phyloP scores from a whole-genome alignment of 164 flowering plant genomes.

The Vitis rupestris region DNA sequence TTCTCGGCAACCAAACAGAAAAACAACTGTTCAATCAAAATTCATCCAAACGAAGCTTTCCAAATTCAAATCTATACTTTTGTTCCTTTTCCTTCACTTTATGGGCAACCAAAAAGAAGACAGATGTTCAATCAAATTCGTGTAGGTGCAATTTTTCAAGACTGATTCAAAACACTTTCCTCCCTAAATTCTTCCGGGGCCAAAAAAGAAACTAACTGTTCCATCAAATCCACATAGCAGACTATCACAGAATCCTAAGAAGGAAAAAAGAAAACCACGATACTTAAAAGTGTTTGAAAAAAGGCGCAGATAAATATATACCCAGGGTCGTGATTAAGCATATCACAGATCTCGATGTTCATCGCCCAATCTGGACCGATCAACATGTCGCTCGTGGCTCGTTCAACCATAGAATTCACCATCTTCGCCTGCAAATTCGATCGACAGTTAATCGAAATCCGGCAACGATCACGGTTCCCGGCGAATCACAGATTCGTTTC shows the following conservation, averaged over 20 bases:
- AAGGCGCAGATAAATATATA: constrained; percentile 18
- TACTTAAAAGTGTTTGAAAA: neutral
- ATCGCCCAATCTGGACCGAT: constrained; percentile 99
- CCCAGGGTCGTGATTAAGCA: constrained; percentile 89
- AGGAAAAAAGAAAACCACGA: neutral
- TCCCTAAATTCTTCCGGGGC: neutral
- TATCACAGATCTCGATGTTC: constrained; percentile 97
- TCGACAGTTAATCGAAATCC: constrained; percentile 4
- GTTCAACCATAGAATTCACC: constrained; percentile 88
- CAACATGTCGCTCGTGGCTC: constrained; percentile 93
- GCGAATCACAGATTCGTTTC: constrained; percentile 16
- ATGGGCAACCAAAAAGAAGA: too few species aligned
- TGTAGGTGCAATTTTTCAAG: too few species aligned
- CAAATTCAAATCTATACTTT: too few species aligned
- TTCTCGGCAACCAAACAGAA: neutral
- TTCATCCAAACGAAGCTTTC: neutral
- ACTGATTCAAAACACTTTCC: too few species aligned
- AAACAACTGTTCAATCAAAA: neutral
- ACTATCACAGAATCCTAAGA: neutral
- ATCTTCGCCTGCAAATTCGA: constrained; percentile 30
- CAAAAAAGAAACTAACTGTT: neutral
- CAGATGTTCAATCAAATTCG: too few species aligned
- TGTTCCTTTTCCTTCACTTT: too few species aligned
- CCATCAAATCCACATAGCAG: neutral
- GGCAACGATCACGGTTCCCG: constrained; percentile 3